phyloP scores from a whole-genome alignment of 352 stramenopile species.

The Globisporangium lucens region DNA sequence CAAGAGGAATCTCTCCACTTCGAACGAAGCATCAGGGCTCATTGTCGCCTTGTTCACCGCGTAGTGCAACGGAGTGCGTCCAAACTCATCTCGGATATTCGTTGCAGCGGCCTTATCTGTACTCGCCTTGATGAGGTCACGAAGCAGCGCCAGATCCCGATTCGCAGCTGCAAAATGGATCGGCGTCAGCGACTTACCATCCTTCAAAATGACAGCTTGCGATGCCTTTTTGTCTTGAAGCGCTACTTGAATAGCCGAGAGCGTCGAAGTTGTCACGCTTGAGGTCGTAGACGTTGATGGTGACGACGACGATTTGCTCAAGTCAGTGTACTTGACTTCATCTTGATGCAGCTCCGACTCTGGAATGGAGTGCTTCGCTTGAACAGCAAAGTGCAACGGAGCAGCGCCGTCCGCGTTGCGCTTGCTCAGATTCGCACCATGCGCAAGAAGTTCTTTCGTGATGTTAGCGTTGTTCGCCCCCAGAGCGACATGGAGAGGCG shows the following conservation, averaged over 20 bases:
- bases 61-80: slow-evolving; percentile 65
- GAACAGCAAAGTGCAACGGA: slow-evolving; percentile 46
- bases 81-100: slow-evolving; percentile 48
- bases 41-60: slow-evolving; percentile 66
- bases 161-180: slow-evolving; percentile 62
- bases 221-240: slow-evolving; percentile 43
- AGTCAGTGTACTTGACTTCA: slow-evolving; percentile 49
- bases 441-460: slow-evolving; percentile 39
- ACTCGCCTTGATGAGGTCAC: slow-evolving; percentile 36
- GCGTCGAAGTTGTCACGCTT: background rate
- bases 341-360: slow-evolving; percentile 44
- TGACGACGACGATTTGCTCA: background rate
- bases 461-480: slow-evolving; percentile 36
- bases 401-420: slow-evolving; percentile 33
- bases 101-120: slow-evolving; percentile 35
- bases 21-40: slow-evolving; percentile 71
- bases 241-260: slow-evolving; percentile 48
- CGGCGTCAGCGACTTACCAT: slow-evolving; percentile 46
- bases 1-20: slow-evolving; percentile 70
- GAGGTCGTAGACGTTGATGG: background rate
- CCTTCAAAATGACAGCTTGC: slow-evolving; percentile 39
- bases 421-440: slow-evolving; percentile 45
- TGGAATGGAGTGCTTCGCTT: slow-evolving; percentile 44
- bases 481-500: slow-evolving; percentile 50
- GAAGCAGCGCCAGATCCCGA: slow-evolving; percentile 58